Percentiles rank a stretch among this genome's conserved stretches.
Evolutionary conservation across 106 monocot genomes (phyloP).

Genomic region (Acanthochlamys bracteata): DNA sequence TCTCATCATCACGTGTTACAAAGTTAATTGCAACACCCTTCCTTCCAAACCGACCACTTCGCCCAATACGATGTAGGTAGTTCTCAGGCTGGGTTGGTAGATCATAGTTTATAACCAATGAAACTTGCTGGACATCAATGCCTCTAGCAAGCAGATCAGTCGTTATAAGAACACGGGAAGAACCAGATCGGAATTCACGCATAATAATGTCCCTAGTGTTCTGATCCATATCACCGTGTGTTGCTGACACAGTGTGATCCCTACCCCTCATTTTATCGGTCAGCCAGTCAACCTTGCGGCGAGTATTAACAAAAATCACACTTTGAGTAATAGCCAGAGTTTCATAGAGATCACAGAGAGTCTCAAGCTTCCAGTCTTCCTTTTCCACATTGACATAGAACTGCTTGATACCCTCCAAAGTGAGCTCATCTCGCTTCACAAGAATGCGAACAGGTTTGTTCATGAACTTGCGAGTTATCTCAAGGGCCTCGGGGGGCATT

Average conservation of each 20-base stretch:
- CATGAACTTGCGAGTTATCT: slow-evolving; percentile 33
- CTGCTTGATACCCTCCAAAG: slow-evolving; percentile 49
- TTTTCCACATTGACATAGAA: slow-evolving; percentile 51
- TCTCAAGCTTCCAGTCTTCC: slow-evolving; percentile 46
- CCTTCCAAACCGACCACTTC: slow-evolving; percentile 37
- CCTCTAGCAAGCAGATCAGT: slow-evolving; percentile 32
- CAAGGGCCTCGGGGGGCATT: slow-evolving; percentile 28
- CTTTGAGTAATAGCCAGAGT: slow-evolving; percentile 33
- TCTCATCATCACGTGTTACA: slow-evolving; percentile 28
- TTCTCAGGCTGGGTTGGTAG: slow-evolving; percentile 34
- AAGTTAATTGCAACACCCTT: slow-evolving; percentile 46
- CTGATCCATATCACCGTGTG: slow-evolving; percentile 24
- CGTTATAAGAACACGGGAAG: slow-evolving; percentile 33
- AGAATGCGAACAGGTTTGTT: slow-evolving; percentile 33
- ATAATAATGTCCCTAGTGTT: slow-evolving; percentile 38
- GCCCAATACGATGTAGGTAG: slow-evolving; percentile 44
- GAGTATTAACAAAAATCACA: slow-evolving; percentile 42
- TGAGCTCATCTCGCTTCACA: slow-evolving; percentile 50
- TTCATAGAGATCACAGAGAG: slow-evolving; percentile 39
- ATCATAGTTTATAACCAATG: slow-evolving; percentile 42
- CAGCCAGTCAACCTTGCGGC: slow-evolving; percentile 42
- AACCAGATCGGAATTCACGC: slow-evolving; percentile 31
- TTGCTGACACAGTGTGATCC: slow-evolving; percentile 28
- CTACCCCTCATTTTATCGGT: slow-evolving; percentile 41
- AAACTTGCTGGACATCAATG: slow-evolving; percentile 40